phyloP scores from a whole-genome alignment of 2,329 filamentous ascomycete genomes.

The Ophiostoma perfectum region DNA sequence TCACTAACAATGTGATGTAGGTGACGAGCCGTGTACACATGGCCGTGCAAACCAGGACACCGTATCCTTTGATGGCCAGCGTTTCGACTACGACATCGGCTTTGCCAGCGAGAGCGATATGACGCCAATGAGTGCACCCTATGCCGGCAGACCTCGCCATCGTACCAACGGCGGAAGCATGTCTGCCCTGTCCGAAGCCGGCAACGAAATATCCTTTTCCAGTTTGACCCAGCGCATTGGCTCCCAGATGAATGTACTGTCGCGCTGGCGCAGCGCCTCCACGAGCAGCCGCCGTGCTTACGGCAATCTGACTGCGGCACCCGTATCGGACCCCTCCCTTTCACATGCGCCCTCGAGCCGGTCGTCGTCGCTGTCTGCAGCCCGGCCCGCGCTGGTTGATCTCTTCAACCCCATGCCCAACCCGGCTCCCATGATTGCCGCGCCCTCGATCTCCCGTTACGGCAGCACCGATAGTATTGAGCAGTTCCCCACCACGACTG shows the following conservation, averaged over 20 bases:
- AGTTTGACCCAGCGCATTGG: conserved; percentile 61
- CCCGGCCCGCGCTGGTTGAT: conserved; percentile 38
- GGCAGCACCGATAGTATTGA: conserved; percentile 54
- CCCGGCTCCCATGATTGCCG: not conserved
- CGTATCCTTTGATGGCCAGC: conserved; percentile 37
- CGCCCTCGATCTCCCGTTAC: conserved; percentile 46
- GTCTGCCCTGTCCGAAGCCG: conserved; percentile 10
- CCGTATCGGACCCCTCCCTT: conserved; percentile 71
- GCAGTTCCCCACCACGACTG: conserved; percentile 14
- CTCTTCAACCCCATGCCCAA: conserved; percentile 37
- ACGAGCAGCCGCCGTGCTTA: conserved; percentile 43
- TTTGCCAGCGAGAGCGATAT: conserved; percentile 61
- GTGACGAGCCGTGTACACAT: conserved; percentile 56
- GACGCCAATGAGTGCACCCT: conserved; percentile 27
- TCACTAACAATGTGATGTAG: not conserved
- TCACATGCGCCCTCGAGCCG: conserved; percentile 66
- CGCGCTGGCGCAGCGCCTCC: conserved; percentile 41
- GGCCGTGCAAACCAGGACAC: conserved; percentile 35
- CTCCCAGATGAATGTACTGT: conserved; percentile 52
- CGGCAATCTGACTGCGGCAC: conserved; percentile 41
- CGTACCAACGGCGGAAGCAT: conserved; percentile 20
- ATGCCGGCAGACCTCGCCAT: conserved; percentile 13
- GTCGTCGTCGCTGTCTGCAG: conserved; percentile 70
- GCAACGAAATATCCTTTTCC: conserved; percentile 51
- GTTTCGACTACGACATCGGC: conserved; percentile 60